These are phyloP conservation scores for Chaetomium fimeti DNA, from an alignment of 495 filamentous ascomycete genomes.

Conservation along the genomic window DNA sequence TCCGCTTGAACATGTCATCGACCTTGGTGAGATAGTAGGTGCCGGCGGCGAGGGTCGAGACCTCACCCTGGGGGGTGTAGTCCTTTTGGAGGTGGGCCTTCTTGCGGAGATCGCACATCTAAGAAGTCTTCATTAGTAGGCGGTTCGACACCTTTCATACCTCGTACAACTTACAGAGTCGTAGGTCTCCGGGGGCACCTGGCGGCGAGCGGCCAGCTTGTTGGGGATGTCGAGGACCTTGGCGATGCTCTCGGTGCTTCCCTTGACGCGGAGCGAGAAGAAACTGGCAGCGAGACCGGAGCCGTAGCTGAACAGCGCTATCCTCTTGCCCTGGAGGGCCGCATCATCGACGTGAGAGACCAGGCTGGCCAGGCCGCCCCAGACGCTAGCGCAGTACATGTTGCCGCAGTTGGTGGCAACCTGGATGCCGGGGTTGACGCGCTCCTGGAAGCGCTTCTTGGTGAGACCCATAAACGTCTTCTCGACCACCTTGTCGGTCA, in stretches of 20 bases:
- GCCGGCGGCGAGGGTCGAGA: conserved; percentile 71
- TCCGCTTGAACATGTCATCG: conserved; percentile 93
- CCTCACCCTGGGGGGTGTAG: conserved; percentile 73
- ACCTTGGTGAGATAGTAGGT: conserved; percentile 89
- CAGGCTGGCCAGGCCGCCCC: conserved; percentile 76
- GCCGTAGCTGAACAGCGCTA: conserved; percentile 94
- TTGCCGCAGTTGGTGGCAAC: conserved; percentile 95
- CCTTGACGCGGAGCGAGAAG: conserved; percentile 82
- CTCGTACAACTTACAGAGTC: conserved; percentile 62
- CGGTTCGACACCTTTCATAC: not conserved
- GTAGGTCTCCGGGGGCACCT: conserved; percentile 79
- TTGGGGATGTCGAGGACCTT: conserved; percentile 78
- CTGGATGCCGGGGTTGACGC: conserved; percentile 79
- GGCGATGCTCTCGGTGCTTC: conserved; percentile 70
- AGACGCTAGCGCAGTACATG: conserved; percentile 98
- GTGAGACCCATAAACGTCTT: conserved; percentile 91
- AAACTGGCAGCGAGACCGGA: conserved; percentile 86
- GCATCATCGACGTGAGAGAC: conserved; percentile 68
- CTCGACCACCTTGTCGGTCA: conserved; percentile 91
- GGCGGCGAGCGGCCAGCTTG: conserved; percentile 66
- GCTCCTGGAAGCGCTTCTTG: conserved; percentile 92
- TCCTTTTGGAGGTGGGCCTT: conserved; percentile 91
- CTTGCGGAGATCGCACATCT: conserved; percentile 94
- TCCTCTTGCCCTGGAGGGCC: conserved; percentile 74
- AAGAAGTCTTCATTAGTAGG: conserved; percentile 5